A percentile compares a stretch with the other conserved stretches of the same genome.
These are phyloP conservation scores for Globisporangium ultimum DNA, from an alignment of 352 stramenopile genomes.

Conservation along the genomic window DNA sequence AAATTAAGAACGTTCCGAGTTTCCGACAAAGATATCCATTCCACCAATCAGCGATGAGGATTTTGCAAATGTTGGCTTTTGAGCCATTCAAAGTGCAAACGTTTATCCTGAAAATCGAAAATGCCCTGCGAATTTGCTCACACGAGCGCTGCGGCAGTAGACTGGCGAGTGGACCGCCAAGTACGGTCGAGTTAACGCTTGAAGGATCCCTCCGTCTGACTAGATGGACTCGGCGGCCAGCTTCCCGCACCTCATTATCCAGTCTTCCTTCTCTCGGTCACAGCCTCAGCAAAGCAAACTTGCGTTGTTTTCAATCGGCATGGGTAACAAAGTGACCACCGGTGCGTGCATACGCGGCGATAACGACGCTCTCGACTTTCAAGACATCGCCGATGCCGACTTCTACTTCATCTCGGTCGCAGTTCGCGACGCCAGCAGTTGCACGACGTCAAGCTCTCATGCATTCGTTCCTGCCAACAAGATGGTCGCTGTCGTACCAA, in stretches of 20 bases:
- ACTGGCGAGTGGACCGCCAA: background rate
- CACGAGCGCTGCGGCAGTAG: background rate
- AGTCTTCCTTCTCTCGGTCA: background rate
- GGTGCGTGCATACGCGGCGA: background rate
- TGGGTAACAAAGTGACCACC: conserved; percentile 6
- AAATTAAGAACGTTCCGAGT: conserved; percentile 1
- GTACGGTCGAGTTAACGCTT: background rate
- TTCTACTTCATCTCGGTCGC: conserved; percentile 6
- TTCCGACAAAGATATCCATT: background rate
- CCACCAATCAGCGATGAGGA: conserved; percentile 6
- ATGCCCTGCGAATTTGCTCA: background rate
- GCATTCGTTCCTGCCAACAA: background rate
- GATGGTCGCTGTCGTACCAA: background rate
- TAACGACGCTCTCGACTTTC: conserved; percentile 1
- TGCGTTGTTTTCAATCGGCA: background rate
- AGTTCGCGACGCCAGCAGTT: background rate
- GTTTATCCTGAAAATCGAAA: background rate
- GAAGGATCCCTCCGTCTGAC: background rate
- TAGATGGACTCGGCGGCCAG: background rate
- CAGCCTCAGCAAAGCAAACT: background rate
- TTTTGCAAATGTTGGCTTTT: conserved; percentile 1
- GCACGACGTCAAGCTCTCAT: conserved; percentile 1
- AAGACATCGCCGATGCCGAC: background rate
- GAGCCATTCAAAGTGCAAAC: background rate
- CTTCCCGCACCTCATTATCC: background rate